Base-by-base conservation (phyloP, 805 yeast species). In the Monosporozyma solicola region DNA sequence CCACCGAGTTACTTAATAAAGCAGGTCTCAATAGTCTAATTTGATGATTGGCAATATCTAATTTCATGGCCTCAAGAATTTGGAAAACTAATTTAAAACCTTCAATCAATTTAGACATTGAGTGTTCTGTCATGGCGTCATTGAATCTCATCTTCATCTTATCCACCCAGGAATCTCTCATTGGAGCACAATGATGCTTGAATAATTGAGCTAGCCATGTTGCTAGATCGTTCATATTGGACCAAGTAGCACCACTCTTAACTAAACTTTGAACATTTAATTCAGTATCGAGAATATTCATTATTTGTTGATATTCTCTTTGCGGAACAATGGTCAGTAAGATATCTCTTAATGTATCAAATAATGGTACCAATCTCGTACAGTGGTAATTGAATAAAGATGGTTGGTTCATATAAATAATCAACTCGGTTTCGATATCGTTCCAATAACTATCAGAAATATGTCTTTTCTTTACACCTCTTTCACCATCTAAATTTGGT, bases 31-130 rank as follows among this genome's bases (percentile, higher is more conserved):
- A 73, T 22, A 88, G 81, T 59, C 96, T 77, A 52, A 92, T 87
- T 70, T 91, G 97, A 65, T 91, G 96, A 70, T 91, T 91, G 15
- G 97, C 96, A 53, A 90, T 94, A 64, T 92, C 97, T 56, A 91
- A 74, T 67, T 91, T 92, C 95, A 91, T 90, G 10, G 95, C 92
- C 68, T 91, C 97, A 57, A 92, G 74, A 54, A 92, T 85, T 54
- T 86, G 84, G 64, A 91, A 88, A 8, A 87, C 77, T 67, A 83
- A 78, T 53, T 90, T 77, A 51, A 92, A 72, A 1, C 95, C 97
- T 35, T 82, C 87, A 32, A 87, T 85, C 43, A 90, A 72, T 56
- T 75, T 74, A 5, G 71, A 56, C 4, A 77, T 67, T n/a, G 80
- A 73, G 53, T 72, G 69, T 35, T 74, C 74, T n/a, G 62, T 58